phyloP scores from a whole-genome alignment of 2,329 filamentous ascomycete genomes.

The Phialocephala subalpina region DNA sequence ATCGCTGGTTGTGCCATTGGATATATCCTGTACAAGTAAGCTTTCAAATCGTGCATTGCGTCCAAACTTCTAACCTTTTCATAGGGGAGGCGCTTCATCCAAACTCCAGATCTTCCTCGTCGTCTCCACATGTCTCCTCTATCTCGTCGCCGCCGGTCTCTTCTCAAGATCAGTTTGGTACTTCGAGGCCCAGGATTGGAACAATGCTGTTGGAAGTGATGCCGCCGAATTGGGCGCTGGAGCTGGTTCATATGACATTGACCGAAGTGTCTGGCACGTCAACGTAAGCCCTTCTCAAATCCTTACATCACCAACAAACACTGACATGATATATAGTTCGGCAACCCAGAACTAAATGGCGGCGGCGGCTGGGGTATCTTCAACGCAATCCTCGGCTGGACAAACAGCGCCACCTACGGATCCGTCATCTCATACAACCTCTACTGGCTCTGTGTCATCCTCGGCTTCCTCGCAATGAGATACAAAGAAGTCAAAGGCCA shows the following conservation, averaged over 20 bases:
- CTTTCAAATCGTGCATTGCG: conserved; percentile 8
- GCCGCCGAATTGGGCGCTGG: conserved; percentile 69
- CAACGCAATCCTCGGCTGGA: conserved; percentile 87
- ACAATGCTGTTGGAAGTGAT: conserved; percentile 55
- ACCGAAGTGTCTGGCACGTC: conserved; percentile 81
- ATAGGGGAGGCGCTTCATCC: conserved; percentile 67
- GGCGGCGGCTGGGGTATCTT: conserved; percentile 87
- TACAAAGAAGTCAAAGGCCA: conserved; percentile 68
- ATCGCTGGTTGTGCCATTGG: conserved; percentile 72
- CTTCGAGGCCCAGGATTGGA: conserved; percentile 75
- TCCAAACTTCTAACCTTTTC: conserved; percentile 22
- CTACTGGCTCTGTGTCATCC: conserved; percentile 81
- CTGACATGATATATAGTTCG: conserved; percentile 65
- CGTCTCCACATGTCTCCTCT: conserved; percentile 81
- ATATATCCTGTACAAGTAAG: conserved; percentile 80
- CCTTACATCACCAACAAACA: neutral
- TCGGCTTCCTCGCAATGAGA: conserved; percentile 68
- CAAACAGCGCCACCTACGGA: conserved; percentile 87
- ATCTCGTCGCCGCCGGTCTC: conserved; percentile 83
- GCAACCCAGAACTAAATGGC: conserved; percentile 75
- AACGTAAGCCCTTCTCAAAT: conserved; percentile 61
- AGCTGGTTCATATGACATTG: conserved; percentile 81
- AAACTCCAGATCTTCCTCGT: conserved; percentile 82
- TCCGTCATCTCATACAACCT: conserved; percentile 88
- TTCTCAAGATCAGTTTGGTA: conserved; percentile 81